Conservation (phyloP, 768 basidiomycete genomes). For the Thelephora ganbajun region DNA sequence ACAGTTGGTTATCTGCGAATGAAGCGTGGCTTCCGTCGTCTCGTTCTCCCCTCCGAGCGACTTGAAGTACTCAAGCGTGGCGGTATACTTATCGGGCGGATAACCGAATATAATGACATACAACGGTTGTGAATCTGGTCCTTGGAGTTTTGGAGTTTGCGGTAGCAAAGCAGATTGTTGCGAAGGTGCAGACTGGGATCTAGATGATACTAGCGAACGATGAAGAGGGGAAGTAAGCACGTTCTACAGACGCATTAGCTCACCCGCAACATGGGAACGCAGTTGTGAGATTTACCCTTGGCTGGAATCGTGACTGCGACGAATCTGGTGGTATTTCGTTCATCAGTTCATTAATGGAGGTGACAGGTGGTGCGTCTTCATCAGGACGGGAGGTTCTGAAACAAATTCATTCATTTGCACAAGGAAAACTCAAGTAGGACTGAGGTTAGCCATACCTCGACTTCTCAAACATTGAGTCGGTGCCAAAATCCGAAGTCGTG, state of each 20-base stretch:
- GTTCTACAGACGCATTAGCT: conserved; percentile 16
- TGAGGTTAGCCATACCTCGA: conserved; percentile 29
- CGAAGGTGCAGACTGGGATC: conserved; percentile 9
- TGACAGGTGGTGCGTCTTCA: conserved; percentile 70
- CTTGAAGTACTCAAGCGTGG: conserved; percentile 62
- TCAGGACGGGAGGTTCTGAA: conserved; percentile 20
- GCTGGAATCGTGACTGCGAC: conserved; percentile 27
- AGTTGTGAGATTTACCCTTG: conserved; percentile 23
- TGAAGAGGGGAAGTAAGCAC: conserved; percentile 27
- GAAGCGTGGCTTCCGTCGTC: conserved; percentile 52
- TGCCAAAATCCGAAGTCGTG: conserved; percentile 59
- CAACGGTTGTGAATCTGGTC: conserved; percentile 23
- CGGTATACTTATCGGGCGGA: conserved; percentile 61
- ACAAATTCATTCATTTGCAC: neutral
- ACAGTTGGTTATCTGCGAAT: conserved; percentile 62
- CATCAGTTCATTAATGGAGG: conserved; percentile 63
- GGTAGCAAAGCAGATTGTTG: conserved; percentile 11
- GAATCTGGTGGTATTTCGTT: conserved; percentile 36
- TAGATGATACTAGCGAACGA: conserved; percentile 13
- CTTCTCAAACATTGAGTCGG: conserved; percentile 78
- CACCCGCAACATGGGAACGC: neutral
- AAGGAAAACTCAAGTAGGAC: conserved; percentile 1
- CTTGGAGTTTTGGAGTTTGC: conserved; percentile 1
- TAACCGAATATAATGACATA: conserved; percentile 84
- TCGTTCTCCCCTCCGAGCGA: conserved; percentile 38